Evolutionary conservation across 2,329 filamentous ascomycete genomes (phyloP).

Genomic region (Septoria petroselini): DNA sequence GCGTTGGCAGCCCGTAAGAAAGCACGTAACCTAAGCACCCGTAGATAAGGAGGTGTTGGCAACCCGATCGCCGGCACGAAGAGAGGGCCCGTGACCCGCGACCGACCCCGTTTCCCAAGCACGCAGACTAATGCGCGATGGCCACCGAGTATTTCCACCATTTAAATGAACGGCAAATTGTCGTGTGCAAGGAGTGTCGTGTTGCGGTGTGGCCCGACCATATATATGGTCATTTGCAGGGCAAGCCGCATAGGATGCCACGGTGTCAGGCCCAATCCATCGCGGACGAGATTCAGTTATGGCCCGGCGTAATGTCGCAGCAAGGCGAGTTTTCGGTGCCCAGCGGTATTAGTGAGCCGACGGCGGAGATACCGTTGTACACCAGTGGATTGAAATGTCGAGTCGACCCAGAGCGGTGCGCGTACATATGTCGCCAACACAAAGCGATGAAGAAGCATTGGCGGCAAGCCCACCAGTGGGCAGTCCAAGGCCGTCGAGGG

Average conservation of each 20-base stretch:
- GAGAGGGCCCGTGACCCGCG: not conserved
- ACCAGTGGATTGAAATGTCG: too few species aligned
- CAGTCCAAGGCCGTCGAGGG: not conserved
- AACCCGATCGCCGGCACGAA: too few species aligned
- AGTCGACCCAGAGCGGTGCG: too few species aligned
- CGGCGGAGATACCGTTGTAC: too few species aligned
- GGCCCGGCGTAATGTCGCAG: not conserved
- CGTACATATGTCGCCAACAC: not conserved
- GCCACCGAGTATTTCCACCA: too few species aligned
- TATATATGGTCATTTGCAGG: not conserved
- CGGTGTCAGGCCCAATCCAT: not conserved
- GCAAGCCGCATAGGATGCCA: not conserved
- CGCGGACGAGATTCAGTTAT: not conserved
- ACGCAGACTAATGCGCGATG: too few species aligned
- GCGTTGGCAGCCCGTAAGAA: not conserved
- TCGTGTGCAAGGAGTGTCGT: too few species aligned
- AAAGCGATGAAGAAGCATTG: not conserved
- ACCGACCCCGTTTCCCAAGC: too few species aligned
- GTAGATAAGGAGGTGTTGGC: not conserved
- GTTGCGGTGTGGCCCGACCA: too few species aligned
- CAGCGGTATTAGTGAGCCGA: too few species aligned
- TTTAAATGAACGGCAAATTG: too few species aligned
- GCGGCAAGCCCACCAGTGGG: not conserved
- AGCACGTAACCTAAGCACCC: not conserved
- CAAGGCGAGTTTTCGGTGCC: not conserved